Percentiles rank a stretch among this genome's conserved stretches.
These are phyloP conservation scores for Puccinia hordei DNA, from an alignment of 1,284 basidiomycete genomes.

Conservation along the genomic window DNA sequence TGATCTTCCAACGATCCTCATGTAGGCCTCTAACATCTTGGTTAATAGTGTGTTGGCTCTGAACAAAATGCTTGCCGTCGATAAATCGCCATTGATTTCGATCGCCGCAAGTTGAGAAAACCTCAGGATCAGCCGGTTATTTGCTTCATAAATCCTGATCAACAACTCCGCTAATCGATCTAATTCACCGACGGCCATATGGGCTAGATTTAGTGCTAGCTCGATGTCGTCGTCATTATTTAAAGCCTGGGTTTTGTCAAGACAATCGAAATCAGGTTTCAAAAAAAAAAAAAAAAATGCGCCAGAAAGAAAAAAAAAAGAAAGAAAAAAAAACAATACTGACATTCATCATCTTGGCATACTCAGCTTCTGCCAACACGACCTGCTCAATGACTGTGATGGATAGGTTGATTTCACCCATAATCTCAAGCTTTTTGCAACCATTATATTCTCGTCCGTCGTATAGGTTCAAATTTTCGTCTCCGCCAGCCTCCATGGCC, in stretches of 20 bases:
- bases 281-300: slow-evolving; percentile 50
- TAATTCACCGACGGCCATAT: slow-evolving; percentile 63
- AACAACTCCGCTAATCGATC: slow-evolving; percentile 60
- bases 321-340: background rate
- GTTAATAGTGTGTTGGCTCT: slow-evolving; percentile 46
- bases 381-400: slow-evolving; percentile 47
- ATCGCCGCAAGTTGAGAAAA: slow-evolving; percentile 57
- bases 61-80: slow-evolving; percentile 46
- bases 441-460: background rate
- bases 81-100: slow-evolving; percentile 52
- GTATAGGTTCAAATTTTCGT: background rate
- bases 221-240: slow-evolving; percentile 52
- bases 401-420: slow-evolving; percentile 43
- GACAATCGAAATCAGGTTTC: slow-evolving; percentile 53
- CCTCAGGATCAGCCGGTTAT: slow-evolving; percentile 61
- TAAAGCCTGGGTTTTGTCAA: slow-evolving; percentile 58
- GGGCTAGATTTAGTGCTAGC: slow-evolving; percentile 66
- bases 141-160: slow-evolving; percentile 65
- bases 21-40: slow-evolving; percentile 49
- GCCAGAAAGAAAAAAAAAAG: slow-evolving; percentile 52
- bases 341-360: slow-evolving; percentile 37
- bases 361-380: slow-evolving; percentile 43
- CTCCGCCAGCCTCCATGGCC: too few species aligned
- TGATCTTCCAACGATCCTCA: slow-evolving; percentile 39
- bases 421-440: background rate